Evolutionary conservation across 208 protist species (phyloP).

Genomic region (Crithidia fasciculata): DNA sequence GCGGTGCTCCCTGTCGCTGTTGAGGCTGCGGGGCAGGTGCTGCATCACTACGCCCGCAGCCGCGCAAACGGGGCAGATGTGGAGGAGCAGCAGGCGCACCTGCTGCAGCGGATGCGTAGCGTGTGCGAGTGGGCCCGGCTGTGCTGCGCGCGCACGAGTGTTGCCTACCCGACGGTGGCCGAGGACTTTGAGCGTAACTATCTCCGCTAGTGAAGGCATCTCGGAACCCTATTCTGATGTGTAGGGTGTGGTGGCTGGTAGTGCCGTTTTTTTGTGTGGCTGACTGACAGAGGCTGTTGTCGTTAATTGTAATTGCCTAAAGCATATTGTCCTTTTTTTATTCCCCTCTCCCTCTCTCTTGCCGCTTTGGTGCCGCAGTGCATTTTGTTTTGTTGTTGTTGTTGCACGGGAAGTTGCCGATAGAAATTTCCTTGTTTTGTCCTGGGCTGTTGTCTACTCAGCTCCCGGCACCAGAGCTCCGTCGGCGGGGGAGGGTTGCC

Average conservation of each 20-base stretch:
- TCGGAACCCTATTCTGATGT: too few species aligned
- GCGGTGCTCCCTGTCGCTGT: slow-evolving; percentile 45
- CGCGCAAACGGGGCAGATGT: slow-evolving; percentile 23
- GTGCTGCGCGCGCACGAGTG: slow-evolving; percentile 48
- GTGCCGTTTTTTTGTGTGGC: neutral
- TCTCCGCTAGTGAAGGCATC: slow-evolving; percentile 22
- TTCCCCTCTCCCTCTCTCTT: too few species aligned
- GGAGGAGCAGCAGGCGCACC: slow-evolving; percentile 22
- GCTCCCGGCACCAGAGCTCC: too few species aligned
- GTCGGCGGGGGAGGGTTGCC: too few species aligned
- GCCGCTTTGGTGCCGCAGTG: too few species aligned
- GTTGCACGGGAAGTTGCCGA: too few species aligned
- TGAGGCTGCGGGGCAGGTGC: slow-evolving; percentile 26
- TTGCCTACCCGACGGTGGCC: slow-evolving; percentile 38
- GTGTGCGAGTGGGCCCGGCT: slow-evolving; percentile 61
- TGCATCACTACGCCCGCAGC: slow-evolving; percentile 27
- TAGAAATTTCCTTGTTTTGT: too few species aligned
- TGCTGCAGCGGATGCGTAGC: slow-evolving; percentile 56
- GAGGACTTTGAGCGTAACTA: slow-evolving; percentile 51
- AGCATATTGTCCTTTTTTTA: too few species aligned
- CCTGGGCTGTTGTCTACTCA: too few species aligned
- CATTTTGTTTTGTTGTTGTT: too few species aligned
- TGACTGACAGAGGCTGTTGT: neutral
- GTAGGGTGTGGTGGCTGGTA: too few species aligned
- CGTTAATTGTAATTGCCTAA: too few species aligned